phyloP scores from a whole-genome alignment of 2,329 filamentous ascomycete genomes.

The Lasiodiplodia hormozganensis region DNA sequence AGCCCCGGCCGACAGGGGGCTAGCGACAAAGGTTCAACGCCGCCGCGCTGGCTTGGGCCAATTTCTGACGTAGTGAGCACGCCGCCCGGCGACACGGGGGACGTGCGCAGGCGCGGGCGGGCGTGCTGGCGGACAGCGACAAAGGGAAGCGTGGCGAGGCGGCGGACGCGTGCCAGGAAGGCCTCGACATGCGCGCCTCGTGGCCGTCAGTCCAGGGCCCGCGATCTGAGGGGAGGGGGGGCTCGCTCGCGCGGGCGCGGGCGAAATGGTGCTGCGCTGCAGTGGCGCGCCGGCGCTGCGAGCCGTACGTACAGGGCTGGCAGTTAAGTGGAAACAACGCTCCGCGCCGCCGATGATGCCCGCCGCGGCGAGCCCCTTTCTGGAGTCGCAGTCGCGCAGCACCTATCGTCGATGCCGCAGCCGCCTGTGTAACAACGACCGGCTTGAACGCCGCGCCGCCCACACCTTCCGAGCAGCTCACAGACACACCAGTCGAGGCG shows the following conservation, averaged over 20 bases:
- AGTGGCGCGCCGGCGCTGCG: constrained; percentile 14
- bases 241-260: background rate
- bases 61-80: constrained; percentile 24
- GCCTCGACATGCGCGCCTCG: constrained; percentile 14
- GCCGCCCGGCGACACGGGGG: background rate
- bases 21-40: constrained; percentile 27
- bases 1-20: constrained; percentile 21
- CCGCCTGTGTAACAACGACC: constrained; percentile 15
- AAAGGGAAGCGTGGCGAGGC: constrained; percentile 24
- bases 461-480: constrained; percentile 4
- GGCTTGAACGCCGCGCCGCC: constrained; percentile 20
- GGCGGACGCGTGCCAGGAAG: constrained; percentile 22
- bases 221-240: background rate
- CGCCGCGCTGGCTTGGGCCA: constrained; percentile 26
- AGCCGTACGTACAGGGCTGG: constrained; percentile 11
- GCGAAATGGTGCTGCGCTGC: background rate
- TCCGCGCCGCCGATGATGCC: constrained; percentile 2
- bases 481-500: constrained; percentile 3
- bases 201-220: constrained; percentile 12
- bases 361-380: constrained; percentile 2
- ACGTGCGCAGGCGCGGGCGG: constrained; percentile 16
- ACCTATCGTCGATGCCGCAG: background rate
- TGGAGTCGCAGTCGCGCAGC: background rate
- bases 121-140: constrained; percentile 25
- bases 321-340: constrained; percentile 8